Evolutionary conservation across 306 rosid species (phyloP), one percentile per base, ranked within the genome.

Genomic region (Quercus suber): DNA sequence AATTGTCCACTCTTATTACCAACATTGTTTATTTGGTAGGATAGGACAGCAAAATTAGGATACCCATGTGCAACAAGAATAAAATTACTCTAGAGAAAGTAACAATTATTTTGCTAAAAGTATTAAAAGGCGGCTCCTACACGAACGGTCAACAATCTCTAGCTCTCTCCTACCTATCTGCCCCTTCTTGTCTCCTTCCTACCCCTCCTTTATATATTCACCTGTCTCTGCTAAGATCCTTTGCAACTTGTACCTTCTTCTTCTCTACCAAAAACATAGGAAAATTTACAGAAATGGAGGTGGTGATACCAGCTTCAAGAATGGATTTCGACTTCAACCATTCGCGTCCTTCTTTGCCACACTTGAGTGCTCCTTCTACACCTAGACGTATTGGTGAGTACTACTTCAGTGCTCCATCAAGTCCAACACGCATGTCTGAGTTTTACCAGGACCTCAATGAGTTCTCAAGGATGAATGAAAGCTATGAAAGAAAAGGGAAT

Each of bases 391-490:
- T 88, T 28, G 92, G 90, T 14, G 79, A 86, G 17, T 80, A 55
- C 79, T 90, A 78, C 88, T 61, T 87, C 53, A 95, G 99, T 64
- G 94, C 92, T 23, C 99, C 99, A 1, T 7, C 92, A 0, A 92
- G 95, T 69, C 99, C 99, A 0, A 69, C 95, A 5, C 87, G 91
- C 37, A 21, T 86, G 43, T 81, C 97, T 0, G 73, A 88, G 51
- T 78, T 90, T n/a, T 85, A 78, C 71, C 27, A 53, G 25, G 84
- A 86, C 13, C 85, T 88, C 57, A 87, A 91, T 3, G 83, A 85
- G 25, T 84, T 75, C 19, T 65, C 80, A 2, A 23, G 59, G 27
- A 33, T 35, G 27, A 18, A 30, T 55, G 65, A 12, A 53, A 23
- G 65, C 19, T 6, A 13, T 17, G 37, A 51, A 15, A 73, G 76